A percentile compares a stretch with the other conserved stretches of the same genome.
Conservation (phyloP, 169 alveolate genomes). For the Plasmodium falciparum region DNA sequence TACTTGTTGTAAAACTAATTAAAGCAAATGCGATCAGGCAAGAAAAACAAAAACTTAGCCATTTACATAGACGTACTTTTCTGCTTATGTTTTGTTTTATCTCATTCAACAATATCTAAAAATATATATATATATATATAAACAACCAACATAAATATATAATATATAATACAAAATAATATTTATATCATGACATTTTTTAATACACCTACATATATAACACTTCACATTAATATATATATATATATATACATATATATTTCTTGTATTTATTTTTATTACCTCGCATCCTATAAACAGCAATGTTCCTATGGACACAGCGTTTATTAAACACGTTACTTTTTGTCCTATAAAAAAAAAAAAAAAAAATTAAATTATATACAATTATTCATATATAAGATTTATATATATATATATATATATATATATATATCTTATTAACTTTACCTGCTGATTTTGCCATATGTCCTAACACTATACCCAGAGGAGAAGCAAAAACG, state of each 20-base stretch:
- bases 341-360: constrained; percentile 38
- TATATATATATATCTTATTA: too few relatives aligned
- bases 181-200: background rate
- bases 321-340: constrained; percentile 49
- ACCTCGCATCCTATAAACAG: constrained; percentile 74
- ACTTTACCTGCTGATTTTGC: constrained; percentile 31
- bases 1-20: constrained; percentile 6
- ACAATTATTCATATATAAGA: background rate
- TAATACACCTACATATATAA: background rate
- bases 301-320: constrained; percentile 47
- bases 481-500: constrained; percentile 49
- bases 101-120: constrained; percentile 58
- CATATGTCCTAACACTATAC: constrained; percentile 50
- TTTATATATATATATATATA: too few relatives aligned
- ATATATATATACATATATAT: background rate
- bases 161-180: background rate
- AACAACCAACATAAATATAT: background rate
- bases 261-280: background rate
- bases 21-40: constrained; percentile 45
- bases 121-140: background rate
- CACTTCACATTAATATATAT: background rate
- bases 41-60: constrained; percentile 60
- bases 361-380: background rate
- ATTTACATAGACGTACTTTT: constrained; percentile 32
- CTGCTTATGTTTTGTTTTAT: constrained; percentile 38